Evolutionary conservation across 768 basidiomycete genomes (phyloP).

Genomic region (Trametes villosa): DNA sequence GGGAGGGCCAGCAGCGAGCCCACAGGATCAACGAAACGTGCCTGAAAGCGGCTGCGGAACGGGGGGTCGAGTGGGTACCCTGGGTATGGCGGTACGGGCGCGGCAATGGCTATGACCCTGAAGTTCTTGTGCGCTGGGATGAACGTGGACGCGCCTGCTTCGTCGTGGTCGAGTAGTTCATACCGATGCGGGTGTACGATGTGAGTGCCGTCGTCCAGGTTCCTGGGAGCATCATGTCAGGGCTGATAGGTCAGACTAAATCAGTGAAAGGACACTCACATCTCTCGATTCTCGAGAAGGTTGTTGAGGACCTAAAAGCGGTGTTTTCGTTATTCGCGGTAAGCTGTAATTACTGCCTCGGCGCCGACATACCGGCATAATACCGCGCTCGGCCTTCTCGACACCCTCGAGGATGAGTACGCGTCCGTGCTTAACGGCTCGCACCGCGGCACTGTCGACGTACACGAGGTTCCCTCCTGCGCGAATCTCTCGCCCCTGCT

Average conservation of each 20-base stretch:
- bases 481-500: constrained; percentile 70
- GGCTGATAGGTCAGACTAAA: neutral
- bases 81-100: constrained; percentile 69
- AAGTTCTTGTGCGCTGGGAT: constrained; percentile 71
- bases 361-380: constrained; percentile 64
- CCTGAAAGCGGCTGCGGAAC: constrained; percentile 71
- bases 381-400: constrained; percentile 73
- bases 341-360: no score
- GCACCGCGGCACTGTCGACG: constrained; percentile 68
- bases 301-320: constrained; percentile 55
- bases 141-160: constrained; percentile 39
- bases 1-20: constrained; percentile 52
- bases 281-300: constrained; percentile 71
- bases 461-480: constrained; percentile 66
- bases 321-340: neutral
- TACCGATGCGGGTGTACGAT: constrained; percentile 68
- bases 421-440: constrained; percentile 67
- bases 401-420: constrained; percentile 70
- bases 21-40: constrained; percentile 66
- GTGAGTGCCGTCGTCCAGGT: constrained; percentile 71
- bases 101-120: constrained; percentile 69
- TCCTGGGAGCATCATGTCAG: constrained; percentile 41
- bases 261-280: constrained; percentile 41
- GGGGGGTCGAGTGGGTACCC: constrained; percentile 70
- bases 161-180: constrained; percentile 46